Evolutionary conservation across 2,329 filamentous ascomycete species (phyloP).

Genomic region (Parastagonospora avenae): DNA sequence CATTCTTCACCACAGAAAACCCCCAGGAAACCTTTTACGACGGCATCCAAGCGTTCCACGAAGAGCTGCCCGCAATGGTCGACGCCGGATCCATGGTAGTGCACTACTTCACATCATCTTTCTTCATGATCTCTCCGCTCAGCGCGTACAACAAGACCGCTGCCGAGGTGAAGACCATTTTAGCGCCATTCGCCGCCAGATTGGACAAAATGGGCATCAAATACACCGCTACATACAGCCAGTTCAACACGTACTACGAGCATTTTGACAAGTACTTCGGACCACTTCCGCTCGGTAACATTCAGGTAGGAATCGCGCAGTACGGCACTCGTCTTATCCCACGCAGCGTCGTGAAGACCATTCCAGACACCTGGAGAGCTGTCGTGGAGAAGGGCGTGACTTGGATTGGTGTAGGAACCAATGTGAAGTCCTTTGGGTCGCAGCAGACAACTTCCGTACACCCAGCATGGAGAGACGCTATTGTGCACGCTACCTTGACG

Average conservation of each 20-base stretch:
- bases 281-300: constrained; percentile 24
- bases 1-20: constrained; percentile 16
- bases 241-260: constrained; percentile 24
- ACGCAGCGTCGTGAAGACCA: constrained; percentile 8
- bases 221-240: constrained; percentile 15
- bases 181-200: constrained; percentile 20
- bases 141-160: no score
- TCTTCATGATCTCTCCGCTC: no score
- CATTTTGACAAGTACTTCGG: constrained; percentile 31
- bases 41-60: background rate
- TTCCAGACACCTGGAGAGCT: constrained; percentile 18
- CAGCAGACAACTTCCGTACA: constrained; percentile 25
- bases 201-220: constrained; percentile 17
- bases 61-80: no score
- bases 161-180: background rate
- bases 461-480: constrained; percentile 26
- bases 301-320: constrained; percentile 25
- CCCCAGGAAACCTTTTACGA: constrained; percentile 16
- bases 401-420: constrained; percentile 23
- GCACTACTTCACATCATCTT: no score
- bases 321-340: constrained; percentile 24
- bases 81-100: no score
- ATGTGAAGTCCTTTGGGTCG: constrained; percentile 16
- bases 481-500: constrained; percentile 22
- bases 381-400: constrained; percentile 22